Percentiles rank a stretch among this genome's conserved stretches.
phyloP scores from a whole-genome alignment of 176 grass and related monocot species.

The Eremochloa ophiuroides region DNA sequence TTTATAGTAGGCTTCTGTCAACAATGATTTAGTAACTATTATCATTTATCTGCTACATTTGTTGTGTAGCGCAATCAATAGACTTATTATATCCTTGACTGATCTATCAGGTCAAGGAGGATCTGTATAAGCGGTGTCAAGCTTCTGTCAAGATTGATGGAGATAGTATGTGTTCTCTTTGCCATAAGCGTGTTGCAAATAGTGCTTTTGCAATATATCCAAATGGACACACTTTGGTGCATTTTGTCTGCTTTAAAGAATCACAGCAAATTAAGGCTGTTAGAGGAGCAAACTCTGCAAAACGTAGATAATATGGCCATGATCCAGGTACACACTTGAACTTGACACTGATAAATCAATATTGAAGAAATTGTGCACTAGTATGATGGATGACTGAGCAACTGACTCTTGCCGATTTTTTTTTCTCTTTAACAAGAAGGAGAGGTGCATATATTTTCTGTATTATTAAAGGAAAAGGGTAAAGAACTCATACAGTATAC shows the following conservation, averaged over 20 bases:
- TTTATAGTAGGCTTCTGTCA: neutral
- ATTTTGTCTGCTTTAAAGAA: conserved; percentile 99
- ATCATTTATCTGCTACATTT: neutral
- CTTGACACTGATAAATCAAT: conserved; percentile 2
- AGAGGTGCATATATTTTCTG: too few relatives aligned
- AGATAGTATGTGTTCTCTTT: conserved; percentile 89
- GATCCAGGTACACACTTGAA: conserved; percentile 28
- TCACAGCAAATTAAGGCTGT: conserved; percentile 81
- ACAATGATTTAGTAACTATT: neutral
- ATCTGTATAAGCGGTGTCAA: conserved; percentile 73
- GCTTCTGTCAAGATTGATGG: conserved; percentile 83
- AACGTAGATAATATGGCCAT: conserved; percentile 41
- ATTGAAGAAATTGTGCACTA: neutral
- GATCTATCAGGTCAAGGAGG: conserved; percentile 75
- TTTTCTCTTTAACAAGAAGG: neutral
- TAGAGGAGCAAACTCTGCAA: conserved; percentile 48
- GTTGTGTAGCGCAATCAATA: neutral
- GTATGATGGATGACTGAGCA: neutral
- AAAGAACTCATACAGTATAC: too few relatives aligned
- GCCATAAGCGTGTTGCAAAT: conserved; percentile 83
- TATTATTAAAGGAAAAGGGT: too few relatives aligned
- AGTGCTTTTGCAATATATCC: conserved; percentile 98
- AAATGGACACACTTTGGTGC: conserved; percentile 90
- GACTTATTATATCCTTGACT: neutral
- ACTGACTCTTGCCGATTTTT: neutral